Base-by-base conservation (phyloP, 495 filamentous ascomycete genomes). In the Aspergillus kassunensis region DNA sequence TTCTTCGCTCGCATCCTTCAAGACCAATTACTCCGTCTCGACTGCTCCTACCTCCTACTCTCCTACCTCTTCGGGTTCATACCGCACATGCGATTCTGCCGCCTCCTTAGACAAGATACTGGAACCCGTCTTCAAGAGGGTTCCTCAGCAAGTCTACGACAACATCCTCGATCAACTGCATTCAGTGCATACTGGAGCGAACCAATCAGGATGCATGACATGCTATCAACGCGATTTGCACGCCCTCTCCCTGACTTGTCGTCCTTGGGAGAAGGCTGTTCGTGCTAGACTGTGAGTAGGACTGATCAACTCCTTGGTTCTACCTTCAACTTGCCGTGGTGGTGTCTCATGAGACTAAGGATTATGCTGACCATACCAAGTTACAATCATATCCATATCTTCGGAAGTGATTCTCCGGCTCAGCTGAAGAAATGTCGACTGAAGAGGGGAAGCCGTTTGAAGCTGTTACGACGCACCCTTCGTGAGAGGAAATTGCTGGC, bases 201-300 rank as follows among this genome's bases (percentile, higher is more conserved):
- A 63, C 24, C 71, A 71, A 53, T 62, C 59, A 25, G 72, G 74
- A 34, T 93, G 90, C 60, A 76, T 82, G 48, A 88, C 86, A 54
- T 91, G 89, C 68, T 89, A 84, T 67, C 84, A 89, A 72, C 81
- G 86, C 44, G 88, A 93, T 60, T 63, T 91, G 21, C 82, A 81
- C 57, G 76, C 80, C 44, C 74, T 90, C 25, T 80, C 83, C 31
- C 58, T 90, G 48, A 86, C 81, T 25, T 83, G 79, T 50, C 79
- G 81, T 43, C 79, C 82, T 31, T 86, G 87, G 76, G 73, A 87
- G 62, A 81, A 80, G 61, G 82, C 80, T 15, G 86, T 85, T 16
- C 74, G 81, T 52, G 73, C 73, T 47, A 74, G 76, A 55, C 65
- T 93, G 80, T 91, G 63, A 77, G 82, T 75, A 4, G 10, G 20